Base-by-base conservation (phyloP, 306 rosid genomes). In the Pterocarpus santalinus region DNA sequence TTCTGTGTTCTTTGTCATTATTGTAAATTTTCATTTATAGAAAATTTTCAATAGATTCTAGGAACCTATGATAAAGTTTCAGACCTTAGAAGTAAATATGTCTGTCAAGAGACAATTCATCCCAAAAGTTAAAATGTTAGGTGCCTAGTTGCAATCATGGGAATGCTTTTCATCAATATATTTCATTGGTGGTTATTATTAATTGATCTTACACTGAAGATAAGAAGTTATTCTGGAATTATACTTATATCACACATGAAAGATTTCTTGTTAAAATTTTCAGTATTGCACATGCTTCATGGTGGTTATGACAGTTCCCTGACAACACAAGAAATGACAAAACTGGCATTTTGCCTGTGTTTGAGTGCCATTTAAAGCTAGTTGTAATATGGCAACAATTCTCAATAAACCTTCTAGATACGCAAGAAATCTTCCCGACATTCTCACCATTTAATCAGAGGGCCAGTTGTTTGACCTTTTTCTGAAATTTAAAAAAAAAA, bases 171-270 rank as follows among this genome's bases (percentile, higher is more conserved):
- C 9, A n/a, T 61, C n/a, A 44, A 63, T 10, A 74, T 47, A 76
- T 44, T 73, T 58, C 44, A 65, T 61, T 13, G 1, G 35, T 30
- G 58, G 69, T 5, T 73, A 47, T 72, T 22, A 33, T 43, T 30
- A 41, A 13, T 41, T 73, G 75, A 33, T 73, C 14, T 47, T 12
- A 47, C 2, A 12, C 12, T 47, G 53, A 47, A 47, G 14, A 47
- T 47, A 47, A 17, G 60, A 66, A 66, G 13, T 36, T 13, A 22
- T 39, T 35, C 11, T 82, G 49, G 56, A 52, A 46, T 62, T 60
- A 43, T 69, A 17, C 7, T 2, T 53, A 15, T 60, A 10, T 62
- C 51, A 36, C 12, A 44, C 36, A 30, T 69, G 51, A 22, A 22
- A 22, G 28, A 22, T 22, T 22, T 22, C 28, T 22, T 22, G 28